A percentile compares a stretch with the other conserved stretches of the same genome.
phyloP scores from a whole-genome alignment of 2,329 filamentous ascomycete genomes.

The Claviceps pazoutovae region DNA sequence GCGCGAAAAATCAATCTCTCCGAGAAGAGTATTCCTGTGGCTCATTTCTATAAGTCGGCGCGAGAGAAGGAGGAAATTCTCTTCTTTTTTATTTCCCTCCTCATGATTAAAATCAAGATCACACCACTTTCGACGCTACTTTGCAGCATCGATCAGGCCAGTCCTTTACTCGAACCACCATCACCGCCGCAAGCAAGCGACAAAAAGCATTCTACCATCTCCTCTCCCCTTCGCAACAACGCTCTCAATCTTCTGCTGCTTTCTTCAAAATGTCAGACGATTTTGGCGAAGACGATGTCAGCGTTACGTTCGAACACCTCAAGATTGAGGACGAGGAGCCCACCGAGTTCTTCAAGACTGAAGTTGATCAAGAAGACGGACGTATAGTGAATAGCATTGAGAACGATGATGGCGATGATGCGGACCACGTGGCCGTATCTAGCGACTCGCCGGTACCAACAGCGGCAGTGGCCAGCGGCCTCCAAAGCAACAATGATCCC shows the following conservation, averaged over 20 bases:
- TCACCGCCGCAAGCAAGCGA: background rate
- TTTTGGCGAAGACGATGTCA: slow-evolving; percentile 53
- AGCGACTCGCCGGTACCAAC: slow-evolving; percentile 38
- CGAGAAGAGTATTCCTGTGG: too few relatives aligned
- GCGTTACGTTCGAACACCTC: slow-evolving; percentile 19
- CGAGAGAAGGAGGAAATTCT: too few relatives aligned
- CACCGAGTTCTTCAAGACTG: slow-evolving; percentile 40
- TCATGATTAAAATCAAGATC: too few relatives aligned
- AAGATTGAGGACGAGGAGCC: slow-evolving; percentile 51
- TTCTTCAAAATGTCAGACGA: slow-evolving; percentile 47
- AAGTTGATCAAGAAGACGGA: slow-evolving; percentile 40
- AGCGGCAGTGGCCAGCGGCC: slow-evolving; percentile 37
- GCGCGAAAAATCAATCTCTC: too few relatives aligned
- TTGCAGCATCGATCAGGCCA: too few relatives aligned
- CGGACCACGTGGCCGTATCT: slow-evolving; percentile 46
- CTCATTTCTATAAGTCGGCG: too few relatives aligned
- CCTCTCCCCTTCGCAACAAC: background rate
- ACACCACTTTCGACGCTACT: too few relatives aligned
- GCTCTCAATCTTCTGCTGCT: background rate
- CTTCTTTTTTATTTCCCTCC: too few relatives aligned
- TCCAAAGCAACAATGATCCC: slow-evolving; percentile 39
- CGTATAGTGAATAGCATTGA: slow-evolving; percentile 22
- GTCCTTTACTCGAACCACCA: background rate
- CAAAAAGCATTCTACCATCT: background rate
- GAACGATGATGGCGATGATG: slow-evolving; percentile 33